phyloP scores from a whole-genome alignment of 225 moss, liverwort and hornwort species.

The Straminergon stramineum region DNA sequence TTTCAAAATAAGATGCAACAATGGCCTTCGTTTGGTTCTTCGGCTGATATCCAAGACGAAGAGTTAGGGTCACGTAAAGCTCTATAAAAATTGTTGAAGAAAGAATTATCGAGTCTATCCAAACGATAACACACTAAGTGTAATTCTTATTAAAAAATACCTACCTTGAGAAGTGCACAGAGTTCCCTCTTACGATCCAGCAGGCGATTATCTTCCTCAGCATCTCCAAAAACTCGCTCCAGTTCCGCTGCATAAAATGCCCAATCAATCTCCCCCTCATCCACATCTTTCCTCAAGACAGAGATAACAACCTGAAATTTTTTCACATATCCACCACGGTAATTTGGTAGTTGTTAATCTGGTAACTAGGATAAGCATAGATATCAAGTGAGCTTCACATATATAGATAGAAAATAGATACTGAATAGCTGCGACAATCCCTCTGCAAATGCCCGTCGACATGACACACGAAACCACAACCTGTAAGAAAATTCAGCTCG shows the following conservation, averaged over 20 bases:
- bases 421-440: not conserved
- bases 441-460: not conserved
- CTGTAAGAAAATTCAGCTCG: not conserved
- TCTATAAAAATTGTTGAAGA: not conserved
- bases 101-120: not conserved
- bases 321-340: not conserved
- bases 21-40: constrained; percentile 27
- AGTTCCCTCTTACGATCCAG: constrained; percentile 61
- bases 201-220: constrained; percentile 16
- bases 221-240: constrained; percentile 41
- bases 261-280: constrained; percentile 43
- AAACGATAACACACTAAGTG: not conserved
- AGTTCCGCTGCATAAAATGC: constrained; percentile 33
- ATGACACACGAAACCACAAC: not conserved
- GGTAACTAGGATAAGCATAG: not conserved
- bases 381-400: not conserved
- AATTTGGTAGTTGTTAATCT: not conserved
- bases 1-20: constrained; percentile 29
- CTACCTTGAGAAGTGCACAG: constrained; percentile 37
- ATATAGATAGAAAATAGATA: not conserved
- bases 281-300: constrained; percentile 28
- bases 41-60: constrained; percentile 23
- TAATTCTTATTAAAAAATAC: not conserved
- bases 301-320: constrained; percentile 55
- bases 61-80: not conserved